Evolutionary conservation across 1,284 basidiomycete species (phyloP), one percentile per base, ranked within the genome.

Genomic region (Xerocomus minutiporus): DNA sequence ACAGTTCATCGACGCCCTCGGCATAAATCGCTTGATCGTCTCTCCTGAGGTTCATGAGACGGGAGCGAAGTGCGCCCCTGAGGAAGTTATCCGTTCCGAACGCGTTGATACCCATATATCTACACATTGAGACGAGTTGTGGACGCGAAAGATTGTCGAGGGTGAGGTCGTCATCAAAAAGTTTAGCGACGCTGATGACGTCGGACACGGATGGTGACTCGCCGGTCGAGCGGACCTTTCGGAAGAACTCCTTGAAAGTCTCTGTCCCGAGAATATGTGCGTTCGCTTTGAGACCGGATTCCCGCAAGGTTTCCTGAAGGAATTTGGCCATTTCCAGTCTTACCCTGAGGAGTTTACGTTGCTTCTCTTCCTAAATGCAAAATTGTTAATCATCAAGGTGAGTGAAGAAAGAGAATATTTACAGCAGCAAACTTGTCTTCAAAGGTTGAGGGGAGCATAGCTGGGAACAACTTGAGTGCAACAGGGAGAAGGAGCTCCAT

Each of bases 1-100:
- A 93, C n/a, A 99, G 81, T 47, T 88, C 85, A 59, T 96, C 91
- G 50, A 95, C 85, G 43, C 93, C 93, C 73, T 99, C 97, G 13
- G 80, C 73, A 61, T 90, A 79, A 63, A 99, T 99, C 55, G 91
- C 81, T 71, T 95, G 88, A 73, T 99, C 97, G 69, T 99, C 96
- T 41, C 91, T 83, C 50, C 93, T 81, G 58, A 99, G 82, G 65
- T 90, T 81, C 59, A 88, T 78, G 39, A 99, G 80, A 45, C 93
- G 84, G 55, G 83, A 83, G 40, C 93, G 88, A 68, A 99, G 93
- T 56, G 92, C 88, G 54, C 94, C 94, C 51, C 96, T 90, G 44
- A 99, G 80, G 76, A 97, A 98, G 73, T 98, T 98, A 73, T 99
- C 96, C 35, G 97, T 99, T 42, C 96, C 96, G 65, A 98, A 99